Evolutionary conservation across 2,329 filamentous ascomycete species (phyloP), one percentile per base, ranked within the genome.

Genomic region (Aspergillus sp.): DNA sequence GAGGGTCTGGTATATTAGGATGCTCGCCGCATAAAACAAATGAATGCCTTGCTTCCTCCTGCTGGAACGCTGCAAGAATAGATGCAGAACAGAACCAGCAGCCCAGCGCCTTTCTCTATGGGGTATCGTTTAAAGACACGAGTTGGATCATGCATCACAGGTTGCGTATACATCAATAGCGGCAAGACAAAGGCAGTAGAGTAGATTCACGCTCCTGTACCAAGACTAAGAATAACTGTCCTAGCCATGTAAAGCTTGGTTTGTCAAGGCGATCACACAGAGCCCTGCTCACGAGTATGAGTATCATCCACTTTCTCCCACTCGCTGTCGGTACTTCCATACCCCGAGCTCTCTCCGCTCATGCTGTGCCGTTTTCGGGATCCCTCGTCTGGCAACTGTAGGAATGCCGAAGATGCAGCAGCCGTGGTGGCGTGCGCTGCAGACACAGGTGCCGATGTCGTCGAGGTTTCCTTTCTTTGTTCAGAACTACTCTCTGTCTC

Each of bases 291-390:
- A 50, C 26, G 42, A 50, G 42, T 46, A 43, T 48, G 50, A 34
- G 34, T 56, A 28, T 60, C 58, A 26, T 87, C 88, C 3, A 97
- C 85, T 74, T 93, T 94, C 73, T 96, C 91, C 91, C 91, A 97
- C 70, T 97, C 91, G 61, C 91, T 91, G 71, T 97, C 91, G 4
- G 90, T 96, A 68, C 88, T 91, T 51, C 75, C 60, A 53, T 80
- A 77, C 7, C 75, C 76, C n/a, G 70, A 73, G 45, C 63, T 74
- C 45, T 75, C 74, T 47, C 74, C 74, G 7, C 70, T 66, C 47
- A 69, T 57, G 52, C 64, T 72, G 57, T 60, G 66, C 48, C 71
- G 66, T 61, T 73, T 73, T 62, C 69, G 70, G 51, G 73, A 30
- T 67, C 68, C 30, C 55, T 59, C 64, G 10, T 59, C 59, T 41